A percentile compares a stretch with the other conserved stretches of the same genome.
Conservation (phyloP, 345 rosid genomes). For the Sonneratia caseolaris region DNA sequence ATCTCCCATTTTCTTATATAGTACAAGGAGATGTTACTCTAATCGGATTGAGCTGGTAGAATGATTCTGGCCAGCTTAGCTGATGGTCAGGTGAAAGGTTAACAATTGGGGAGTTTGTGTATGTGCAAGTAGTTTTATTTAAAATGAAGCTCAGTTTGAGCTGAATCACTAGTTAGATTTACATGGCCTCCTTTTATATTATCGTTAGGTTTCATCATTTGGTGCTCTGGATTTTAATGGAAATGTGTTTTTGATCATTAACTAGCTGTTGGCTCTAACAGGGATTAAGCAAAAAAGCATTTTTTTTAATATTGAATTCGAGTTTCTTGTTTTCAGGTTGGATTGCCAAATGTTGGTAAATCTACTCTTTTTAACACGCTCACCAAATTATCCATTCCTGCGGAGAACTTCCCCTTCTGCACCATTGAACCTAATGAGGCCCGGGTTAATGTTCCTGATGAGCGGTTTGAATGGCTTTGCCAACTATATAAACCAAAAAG, state of each 20-base stretch:
- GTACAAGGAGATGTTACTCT: not conserved
- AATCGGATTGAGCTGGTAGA: not conserved
- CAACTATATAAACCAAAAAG: slow-evolving; percentile 72
- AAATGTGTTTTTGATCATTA: not conserved
- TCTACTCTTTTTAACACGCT: slow-evolving; percentile 96
- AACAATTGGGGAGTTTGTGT: too few species aligned
- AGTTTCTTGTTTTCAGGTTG: slow-evolving; percentile 43
- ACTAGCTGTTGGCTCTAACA: not conserved
- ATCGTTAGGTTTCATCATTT: not conserved
- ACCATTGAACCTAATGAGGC: slow-evolving; percentile 98
- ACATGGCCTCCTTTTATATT: not conserved
- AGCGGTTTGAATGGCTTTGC: slow-evolving; percentile 93
- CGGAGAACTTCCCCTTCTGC: slow-evolving; percentile 97
- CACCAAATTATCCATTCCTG: slow-evolving; percentile 85
- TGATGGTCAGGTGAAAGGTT: not conserved
- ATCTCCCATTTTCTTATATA: not conserved
- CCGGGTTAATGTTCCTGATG: slow-evolving; percentile 82
- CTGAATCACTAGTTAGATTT: not conserved
- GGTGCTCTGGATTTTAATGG: not conserved
- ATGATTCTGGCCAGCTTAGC: not conserved
- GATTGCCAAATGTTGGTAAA: slow-evolving; percentile 93
- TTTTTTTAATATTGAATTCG: not conserved
- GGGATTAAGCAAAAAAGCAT: not conserved
- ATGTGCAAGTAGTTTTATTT: not conserved
- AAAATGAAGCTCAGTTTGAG: not conserved